These are phyloP conservation scores for Mitragyna speciosa DNA, from an alignment of 257 asterid genomes.

Conservation along the genomic window DNA sequence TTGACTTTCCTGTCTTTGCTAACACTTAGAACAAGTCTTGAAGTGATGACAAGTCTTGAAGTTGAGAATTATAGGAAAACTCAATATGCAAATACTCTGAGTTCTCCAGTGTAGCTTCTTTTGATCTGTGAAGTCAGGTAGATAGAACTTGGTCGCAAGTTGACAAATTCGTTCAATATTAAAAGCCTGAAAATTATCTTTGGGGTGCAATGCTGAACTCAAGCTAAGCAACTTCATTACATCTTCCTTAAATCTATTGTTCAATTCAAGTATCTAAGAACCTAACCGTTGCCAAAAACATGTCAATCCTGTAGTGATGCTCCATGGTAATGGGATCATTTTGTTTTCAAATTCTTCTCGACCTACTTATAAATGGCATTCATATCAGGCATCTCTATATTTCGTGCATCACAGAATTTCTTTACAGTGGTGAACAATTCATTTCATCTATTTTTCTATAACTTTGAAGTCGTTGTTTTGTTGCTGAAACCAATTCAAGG, in stretches of 20 bases:
- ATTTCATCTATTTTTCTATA: neutral
- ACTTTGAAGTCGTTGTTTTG: neutral
- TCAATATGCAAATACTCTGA: no score
- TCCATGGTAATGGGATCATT: neutral
- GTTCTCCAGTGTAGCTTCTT: no score
- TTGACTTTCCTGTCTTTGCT: no score
- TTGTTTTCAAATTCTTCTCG: neutral
- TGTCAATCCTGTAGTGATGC: neutral
- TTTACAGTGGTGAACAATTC: neutral
- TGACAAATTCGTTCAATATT: no score
- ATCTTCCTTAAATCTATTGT: no score
- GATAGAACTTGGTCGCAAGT: no score
- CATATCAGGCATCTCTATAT: neutral
- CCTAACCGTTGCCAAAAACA: neutral
- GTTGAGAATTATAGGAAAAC: no score
- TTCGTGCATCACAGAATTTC: neutral
- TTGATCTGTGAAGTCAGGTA: no score
- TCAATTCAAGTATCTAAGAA: neutral
- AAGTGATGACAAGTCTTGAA: no score
- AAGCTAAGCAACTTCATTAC: neutral
- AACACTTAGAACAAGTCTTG: no score
- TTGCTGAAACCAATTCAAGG: neutral
- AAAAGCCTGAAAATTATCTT: no score
- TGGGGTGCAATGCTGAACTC: slow-evolving; percentile 11
- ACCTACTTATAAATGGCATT: neutral